Percentiles rank a stretch among this genome's conserved stretches.
phyloP scores from a whole-genome alignment of 495 filamentous ascomycete species.

The Patellaria atrata region DNA sequence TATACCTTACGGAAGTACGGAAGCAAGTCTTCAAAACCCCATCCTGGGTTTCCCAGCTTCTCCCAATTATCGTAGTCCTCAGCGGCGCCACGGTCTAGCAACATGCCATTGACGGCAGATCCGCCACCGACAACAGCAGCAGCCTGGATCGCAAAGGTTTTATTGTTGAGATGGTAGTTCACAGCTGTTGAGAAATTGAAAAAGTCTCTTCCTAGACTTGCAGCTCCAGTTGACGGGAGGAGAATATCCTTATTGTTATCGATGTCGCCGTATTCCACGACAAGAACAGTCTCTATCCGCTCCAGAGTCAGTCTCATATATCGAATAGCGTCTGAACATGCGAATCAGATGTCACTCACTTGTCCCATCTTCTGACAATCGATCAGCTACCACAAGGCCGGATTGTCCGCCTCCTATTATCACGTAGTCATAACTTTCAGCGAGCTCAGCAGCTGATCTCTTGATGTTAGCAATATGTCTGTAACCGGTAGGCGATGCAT shows the following conservation, averaged over 20 bases:
- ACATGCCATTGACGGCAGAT: slow-evolving; percentile 20
- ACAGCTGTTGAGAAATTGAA: too few relatives aligned
- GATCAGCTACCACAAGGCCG: slow-evolving; percentile 10
- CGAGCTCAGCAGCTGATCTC: slow-evolving; percentile 5
- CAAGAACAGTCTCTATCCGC: slow-evolving; percentile 1
- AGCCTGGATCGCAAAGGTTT: too few relatives aligned
- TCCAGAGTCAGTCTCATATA: too few relatives aligned
- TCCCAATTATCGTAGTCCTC: slow-evolving; percentile 45
- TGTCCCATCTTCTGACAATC: slow-evolving; percentile 12
- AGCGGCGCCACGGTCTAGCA: slow-evolving; percentile 16
- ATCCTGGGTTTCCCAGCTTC: slow-evolving; percentile 45
- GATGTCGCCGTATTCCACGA: slow-evolving; percentile 3
- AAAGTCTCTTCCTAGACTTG: too few relatives aligned
- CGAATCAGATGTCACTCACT: too few relatives aligned
- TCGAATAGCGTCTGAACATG: too few relatives aligned
- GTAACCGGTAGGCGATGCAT: too few relatives aligned
- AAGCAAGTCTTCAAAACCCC: slow-evolving; percentile 44
- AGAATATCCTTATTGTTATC: slow-evolving; percentile 4
- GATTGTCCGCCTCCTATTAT: slow-evolving; percentile 14
- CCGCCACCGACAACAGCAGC: slow-evolving; percentile 16
- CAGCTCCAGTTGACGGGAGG: slow-evolving; percentile 6
- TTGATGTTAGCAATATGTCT: slow-evolving; percentile 8
- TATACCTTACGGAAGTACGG: too few relatives aligned
- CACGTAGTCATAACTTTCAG: slow-evolving; percentile 13
- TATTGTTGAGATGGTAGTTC: too few relatives aligned